These are phyloP conservation scores for Lithocarpus polystachyus DNA, from an alignment of 306 rosid species.

Conservation along the genomic window DNA sequence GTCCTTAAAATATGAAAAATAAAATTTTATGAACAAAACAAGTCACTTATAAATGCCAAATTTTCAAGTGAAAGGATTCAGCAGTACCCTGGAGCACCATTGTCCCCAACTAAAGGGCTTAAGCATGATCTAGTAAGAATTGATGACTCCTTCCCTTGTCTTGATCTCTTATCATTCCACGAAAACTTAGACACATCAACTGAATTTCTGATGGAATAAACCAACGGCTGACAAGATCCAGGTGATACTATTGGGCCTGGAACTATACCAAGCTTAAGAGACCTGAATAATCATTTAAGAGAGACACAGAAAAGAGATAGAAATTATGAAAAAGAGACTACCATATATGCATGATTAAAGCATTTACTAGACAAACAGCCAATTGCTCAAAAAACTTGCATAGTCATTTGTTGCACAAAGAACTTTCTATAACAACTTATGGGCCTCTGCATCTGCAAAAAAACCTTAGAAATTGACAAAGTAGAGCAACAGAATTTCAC, in stretches of 20 bases:
- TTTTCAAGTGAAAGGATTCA: slow-evolving; percentile 20
- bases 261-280: slow-evolving; percentile 91
- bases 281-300: slow-evolving; percentile 49
- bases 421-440: background rate
- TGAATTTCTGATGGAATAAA: slow-evolving; percentile 57
- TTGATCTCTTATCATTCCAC: slow-evolving; percentile 94
- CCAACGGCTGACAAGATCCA: slow-evolving; percentile 80
- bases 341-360: slow-evolving; percentile 9
- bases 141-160: slow-evolving; percentile 94
- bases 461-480: background rate
- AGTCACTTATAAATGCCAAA: slow-evolving; percentile 2
- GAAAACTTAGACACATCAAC: slow-evolving; percentile 80
- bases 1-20: slow-evolving; percentile 48
- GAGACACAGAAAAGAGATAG: background rate
- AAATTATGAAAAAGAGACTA: background rate
- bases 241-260: slow-evolving; percentile 55
- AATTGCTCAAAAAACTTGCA: slow-evolving; percentile 3
- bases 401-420: background rate
- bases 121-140: slow-evolving; percentile 90
- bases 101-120: slow-evolving; percentile 74
- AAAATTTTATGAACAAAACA: slow-evolving; percentile 16
- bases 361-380: slow-evolving; percentile 9
- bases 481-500: background rate
- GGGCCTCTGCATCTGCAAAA: background rate
- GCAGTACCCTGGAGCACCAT: slow-evolving; percentile 77